phyloP scores from a whole-genome alignment of 2,329 filamentous ascomycete species.

The Endoconidiophora polonica region DNA sequence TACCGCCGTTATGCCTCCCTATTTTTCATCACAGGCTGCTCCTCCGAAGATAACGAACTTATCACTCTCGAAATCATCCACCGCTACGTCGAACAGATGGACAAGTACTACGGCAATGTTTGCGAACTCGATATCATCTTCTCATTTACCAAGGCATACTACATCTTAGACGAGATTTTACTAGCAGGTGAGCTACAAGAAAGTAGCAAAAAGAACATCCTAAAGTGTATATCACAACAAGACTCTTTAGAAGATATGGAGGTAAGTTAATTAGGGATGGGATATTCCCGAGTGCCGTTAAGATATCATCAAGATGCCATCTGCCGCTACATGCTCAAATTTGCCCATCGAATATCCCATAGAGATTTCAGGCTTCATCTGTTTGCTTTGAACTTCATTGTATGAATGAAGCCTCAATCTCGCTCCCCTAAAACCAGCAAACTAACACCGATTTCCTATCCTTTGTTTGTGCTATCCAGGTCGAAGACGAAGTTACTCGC shows the following conservation, averaged over 20 bases:
- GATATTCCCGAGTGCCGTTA: background rate
- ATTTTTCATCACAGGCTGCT: constrained; percentile 97
- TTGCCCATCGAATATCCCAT: background rate
- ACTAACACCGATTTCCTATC: background rate
- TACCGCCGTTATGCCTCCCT: constrained; percentile 97
- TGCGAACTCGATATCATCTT: constrained; percentile 99
- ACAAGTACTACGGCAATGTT: constrained; percentile 99
- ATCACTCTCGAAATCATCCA: constrained; percentile 98
- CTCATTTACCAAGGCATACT: constrained; percentile 99
- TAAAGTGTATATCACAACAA: constrained; percentile 90
- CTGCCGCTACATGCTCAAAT: background rate
- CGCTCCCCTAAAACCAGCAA: background rate
- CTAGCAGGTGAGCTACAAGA: constrained; percentile 95
- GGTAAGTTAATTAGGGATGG: constrained; percentile 43
- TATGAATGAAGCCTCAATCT: too few species aligned
- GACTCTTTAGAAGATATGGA: constrained; percentile 98
- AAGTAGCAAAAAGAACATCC: constrained; percentile 97
- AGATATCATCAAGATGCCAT: background rate
- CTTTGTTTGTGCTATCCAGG: constrained; percentile 31
- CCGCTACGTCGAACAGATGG: constrained; percentile 99
- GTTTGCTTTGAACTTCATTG: constrained; percentile 5
- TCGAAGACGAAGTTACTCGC: constrained; percentile 79
- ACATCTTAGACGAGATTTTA: constrained; percentile 91
- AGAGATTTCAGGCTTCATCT: background rate
- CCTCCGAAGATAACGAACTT: constrained; percentile 93